Evolutionary conservation across 192 early-diverging fungal genomes (phyloP).

Genomic region (Backusella mclennaniae): DNA sequence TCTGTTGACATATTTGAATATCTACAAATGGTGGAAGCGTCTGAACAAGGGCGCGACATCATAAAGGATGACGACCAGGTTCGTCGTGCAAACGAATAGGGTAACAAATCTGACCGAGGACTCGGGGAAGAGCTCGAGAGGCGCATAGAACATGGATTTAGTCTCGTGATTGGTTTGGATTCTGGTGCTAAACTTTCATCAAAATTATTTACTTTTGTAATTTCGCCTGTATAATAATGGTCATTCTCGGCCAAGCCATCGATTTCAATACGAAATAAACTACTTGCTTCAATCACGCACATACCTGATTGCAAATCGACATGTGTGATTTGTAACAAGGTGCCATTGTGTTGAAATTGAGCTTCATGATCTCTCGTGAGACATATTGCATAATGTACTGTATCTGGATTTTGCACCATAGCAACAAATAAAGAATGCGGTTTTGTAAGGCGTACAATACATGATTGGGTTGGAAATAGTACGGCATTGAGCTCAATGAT

Average conservation of each 20-base stretch:
- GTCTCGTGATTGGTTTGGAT: not conserved
- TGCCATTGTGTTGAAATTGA: conserved; percentile 42
- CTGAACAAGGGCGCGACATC: not conserved
- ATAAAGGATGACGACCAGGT: not conserved
- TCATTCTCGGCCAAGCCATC: conserved; percentile 30
- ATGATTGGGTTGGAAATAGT: not conserved
- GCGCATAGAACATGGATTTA: not conserved
- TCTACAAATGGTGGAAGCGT: not conserved
- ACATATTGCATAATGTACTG: conserved; percentile 50
- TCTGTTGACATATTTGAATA: not conserved
- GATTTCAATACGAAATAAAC: conserved; percentile 43
- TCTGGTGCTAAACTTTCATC: not conserved
- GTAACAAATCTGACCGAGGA: not conserved
- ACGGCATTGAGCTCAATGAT: not conserved
- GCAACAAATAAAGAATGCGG: not conserved
- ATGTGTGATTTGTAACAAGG: conserved; percentile 44
- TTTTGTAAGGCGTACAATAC: not conserved
- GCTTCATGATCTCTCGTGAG: conserved; percentile 1
- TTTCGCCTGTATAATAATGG: conserved; percentile 42
- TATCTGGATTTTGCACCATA: conserved; percentile 22
- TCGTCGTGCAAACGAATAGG: not conserved
- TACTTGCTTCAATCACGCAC: conserved; percentile 47
- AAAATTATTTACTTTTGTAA: conserved; percentile 45
- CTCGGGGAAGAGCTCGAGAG: not conserved
- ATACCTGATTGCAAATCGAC: conserved; percentile 44